Evolutionary conservation across 768 basidiomycete species (phyloP), one percentile per base, ranked within the genome.

Genomic region (Wakefieldia striispora): DNA sequence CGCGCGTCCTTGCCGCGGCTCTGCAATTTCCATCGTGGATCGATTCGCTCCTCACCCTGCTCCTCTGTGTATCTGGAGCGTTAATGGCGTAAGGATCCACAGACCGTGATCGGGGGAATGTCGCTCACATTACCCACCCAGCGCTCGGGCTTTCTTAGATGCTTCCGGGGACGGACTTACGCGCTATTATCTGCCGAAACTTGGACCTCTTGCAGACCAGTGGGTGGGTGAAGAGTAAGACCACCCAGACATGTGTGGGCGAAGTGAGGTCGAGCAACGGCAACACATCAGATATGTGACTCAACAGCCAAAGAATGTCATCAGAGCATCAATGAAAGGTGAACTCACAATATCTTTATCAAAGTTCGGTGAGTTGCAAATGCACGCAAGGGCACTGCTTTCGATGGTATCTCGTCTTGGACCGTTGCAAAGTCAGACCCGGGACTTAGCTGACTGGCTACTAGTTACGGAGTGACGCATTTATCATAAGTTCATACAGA

Each of bases 201-300:
- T 88, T 14, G 88, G 88, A 3, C 69, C 73, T 20, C 62, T 86
- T 12, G 88, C 87, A 13, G 84, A 86, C 53, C 69, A 72, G 49
- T 89, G 87, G 84, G 73, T 90, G 11, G 69, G 71, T 10, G 86
- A 84, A 51, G 86, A 88, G 62, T 83, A 64, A 52, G 26, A 34
- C 19, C 38, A 17, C 10, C 4, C 31, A 11, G 20, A 17, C 40
- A 34, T n/a, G 36, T 10, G 19, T 26, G 42, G 43, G 50, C 17
- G 24, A 41, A 19, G 26, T 45, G 45, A 27, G n/a, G n/a, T n/a
- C n/a, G n/a, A n/a, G n/a, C n/a, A n/a, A n/a, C n/a, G n/a, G n/a
- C n/a, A n/a, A n/a, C n/a, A n/a, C n/a, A n/a, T n/a, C n/a, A n/a
- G n/a, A n/a, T n/a, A n/a, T n/a, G n/a, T n/a, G n/a, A n/a, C n/a